Conservation (phyloP, 2,329 filamentous ascomycete genomes). For the Aspergillus latus region DNA sequence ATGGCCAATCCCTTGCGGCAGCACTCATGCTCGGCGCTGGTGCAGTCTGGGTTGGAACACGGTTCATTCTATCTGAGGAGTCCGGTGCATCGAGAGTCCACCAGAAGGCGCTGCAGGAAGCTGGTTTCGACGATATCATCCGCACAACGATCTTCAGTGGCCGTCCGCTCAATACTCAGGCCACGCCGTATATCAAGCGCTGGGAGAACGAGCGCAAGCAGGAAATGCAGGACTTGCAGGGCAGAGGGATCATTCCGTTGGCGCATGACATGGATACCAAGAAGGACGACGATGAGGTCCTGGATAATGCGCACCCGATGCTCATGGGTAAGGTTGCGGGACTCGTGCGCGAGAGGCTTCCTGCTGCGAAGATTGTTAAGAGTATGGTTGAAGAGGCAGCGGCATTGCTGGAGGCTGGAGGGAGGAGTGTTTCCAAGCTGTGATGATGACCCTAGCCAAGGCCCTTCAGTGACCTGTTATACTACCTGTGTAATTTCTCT, state of each 20-base stretch:
- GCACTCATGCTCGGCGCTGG: slow-evolving; percentile 88
- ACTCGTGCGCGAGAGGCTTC: slow-evolving; percentile 88
- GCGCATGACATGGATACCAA: slow-evolving; percentile 86
- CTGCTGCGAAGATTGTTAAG: slow-evolving; percentile 87
- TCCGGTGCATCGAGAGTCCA: slow-evolving; percentile 89
- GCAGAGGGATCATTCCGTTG: slow-evolving; percentile 87
- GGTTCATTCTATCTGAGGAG: slow-evolving; percentile 92
- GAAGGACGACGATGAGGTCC: slow-evolving; percentile 75
- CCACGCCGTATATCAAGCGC: slow-evolving; percentile 74
- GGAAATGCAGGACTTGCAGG: slow-evolving; percentile 90
- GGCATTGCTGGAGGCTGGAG: slow-evolving; percentile 54
- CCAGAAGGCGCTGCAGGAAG: slow-evolving; percentile 90
- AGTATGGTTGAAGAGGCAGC: slow-evolving; percentile 87
- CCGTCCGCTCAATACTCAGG: slow-evolving; percentile 25
- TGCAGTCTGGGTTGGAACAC: slow-evolving; percentile 94
- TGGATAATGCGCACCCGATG: slow-evolving; percentile 89
- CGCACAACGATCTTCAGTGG: slow-evolving; percentile 95
- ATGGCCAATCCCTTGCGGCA: slow-evolving; percentile 84
- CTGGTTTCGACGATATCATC: slow-evolving; percentile 91
- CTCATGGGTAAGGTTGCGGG: slow-evolving; percentile 97
- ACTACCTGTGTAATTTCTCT: not conserved
- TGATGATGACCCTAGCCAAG: not conserved
- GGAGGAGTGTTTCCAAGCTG: slow-evolving; percentile 2
- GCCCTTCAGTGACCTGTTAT: not conserved
- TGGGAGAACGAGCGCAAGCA: slow-evolving; percentile 89